Percentiles rank a stretch among this genome's conserved stretches.
phyloP scores from a whole-genome alignment of 208 protist genomes.

The Wallacemonas sp. region DNA sequence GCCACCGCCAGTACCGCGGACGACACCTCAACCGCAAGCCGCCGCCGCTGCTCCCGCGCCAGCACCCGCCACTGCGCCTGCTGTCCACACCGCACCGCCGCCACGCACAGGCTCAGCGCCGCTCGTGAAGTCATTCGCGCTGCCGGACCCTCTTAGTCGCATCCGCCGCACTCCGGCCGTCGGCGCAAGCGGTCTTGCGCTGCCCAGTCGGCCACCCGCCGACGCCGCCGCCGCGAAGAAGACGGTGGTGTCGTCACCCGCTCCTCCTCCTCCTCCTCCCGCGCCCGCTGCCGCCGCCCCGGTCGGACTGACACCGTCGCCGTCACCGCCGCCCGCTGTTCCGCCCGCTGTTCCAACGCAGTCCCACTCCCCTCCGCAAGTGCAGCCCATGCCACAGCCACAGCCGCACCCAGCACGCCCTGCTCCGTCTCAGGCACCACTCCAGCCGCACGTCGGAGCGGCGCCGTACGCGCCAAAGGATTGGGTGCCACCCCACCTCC shows the following conservation, averaged over 20 bases:
- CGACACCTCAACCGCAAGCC: background rate
- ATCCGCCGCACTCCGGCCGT: background rate
- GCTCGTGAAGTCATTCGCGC: conserved; percentile 2
- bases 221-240: background rate
- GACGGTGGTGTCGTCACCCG: background rate
- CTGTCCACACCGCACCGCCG: background rate
- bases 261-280: background rate
- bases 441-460: background rate
- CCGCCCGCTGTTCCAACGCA: background rate
- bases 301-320: background rate
- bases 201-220: conserved; percentile 6
- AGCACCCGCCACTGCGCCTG: background rate
- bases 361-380: conserved; percentile 10
- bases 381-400: conserved; percentile 17
- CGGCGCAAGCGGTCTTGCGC: background rate
- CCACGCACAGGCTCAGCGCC: conserved; percentile 10
- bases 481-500: conserved; percentile 11
- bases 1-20: background rate
- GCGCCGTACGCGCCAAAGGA: conserved; percentile 3
- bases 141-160: background rate
- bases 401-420: background rate
- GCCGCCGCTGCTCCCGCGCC: background rate
- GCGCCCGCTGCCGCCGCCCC: background rate
- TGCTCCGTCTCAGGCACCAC: background rate
- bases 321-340: background rate